Percentiles rank a stretch among this genome's conserved stretches.
Conservation (phyloP, 306 rosid species). For the Quercus suber region DNA sequence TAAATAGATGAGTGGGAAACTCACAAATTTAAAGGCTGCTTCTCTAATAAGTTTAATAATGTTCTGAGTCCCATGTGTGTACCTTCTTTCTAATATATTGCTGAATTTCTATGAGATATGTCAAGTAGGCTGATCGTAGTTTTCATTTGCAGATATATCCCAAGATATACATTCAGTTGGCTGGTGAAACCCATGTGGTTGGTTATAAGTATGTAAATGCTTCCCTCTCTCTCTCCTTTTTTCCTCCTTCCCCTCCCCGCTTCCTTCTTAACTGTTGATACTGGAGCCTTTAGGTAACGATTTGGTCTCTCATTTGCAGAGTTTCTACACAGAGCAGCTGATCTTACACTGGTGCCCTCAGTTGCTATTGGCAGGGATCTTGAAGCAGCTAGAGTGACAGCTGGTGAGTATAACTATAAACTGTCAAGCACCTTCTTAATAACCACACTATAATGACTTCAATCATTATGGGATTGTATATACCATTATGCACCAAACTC, state of each 20-base stretch:
- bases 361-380: conserved; percentile 90
- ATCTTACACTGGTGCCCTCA: conserved; percentile 92
- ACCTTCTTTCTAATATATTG: background rate
- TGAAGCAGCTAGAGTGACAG: conserved; percentile 67
- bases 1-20: background rate
- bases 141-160: conserved; percentile 70
- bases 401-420: conserved; percentile 59
- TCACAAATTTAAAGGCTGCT: background rate
- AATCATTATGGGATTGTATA: background rate
- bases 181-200: conserved; percentile 98
- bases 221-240: background rate
- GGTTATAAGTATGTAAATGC: conserved; percentile 66
- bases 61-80: background rate
- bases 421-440: background rate
- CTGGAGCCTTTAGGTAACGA: conserved; percentile 18
- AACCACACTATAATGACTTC: background rate
- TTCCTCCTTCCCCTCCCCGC: conserved; percentile 14
- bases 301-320: conserved; percentile 48
- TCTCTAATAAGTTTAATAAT: background rate
- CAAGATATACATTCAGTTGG: conserved; percentile 99
- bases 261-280: background rate
- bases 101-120: conserved; percentile 2
- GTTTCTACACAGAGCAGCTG: conserved; percentile 95
- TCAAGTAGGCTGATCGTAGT: conserved; percentile 15
- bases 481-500: background rate